phyloP scores from a whole-genome alignment of 2,329 filamentous ascomycete species.

The Fusarium chlamydosporum region DNA sequence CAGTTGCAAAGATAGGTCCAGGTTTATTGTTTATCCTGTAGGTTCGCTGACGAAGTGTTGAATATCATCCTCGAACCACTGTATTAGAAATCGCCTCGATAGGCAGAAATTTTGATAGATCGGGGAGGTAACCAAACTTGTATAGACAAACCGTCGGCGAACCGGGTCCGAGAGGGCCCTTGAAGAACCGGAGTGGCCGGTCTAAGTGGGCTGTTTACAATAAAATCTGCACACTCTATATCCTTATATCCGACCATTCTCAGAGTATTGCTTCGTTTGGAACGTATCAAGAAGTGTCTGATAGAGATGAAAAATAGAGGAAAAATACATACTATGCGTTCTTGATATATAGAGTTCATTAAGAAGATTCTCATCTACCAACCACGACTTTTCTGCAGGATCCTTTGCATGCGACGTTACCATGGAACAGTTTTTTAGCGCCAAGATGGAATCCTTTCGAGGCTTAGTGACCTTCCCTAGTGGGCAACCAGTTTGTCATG shows the following conservation, averaged over 20 bases:
- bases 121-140: slow-evolving; percentile 11
- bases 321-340: neutral
- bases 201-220: neutral
- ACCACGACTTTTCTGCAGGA: neutral
- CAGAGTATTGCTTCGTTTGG: neutral
- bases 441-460: slow-evolving; percentile 6
- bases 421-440: slow-evolving; percentile 14
- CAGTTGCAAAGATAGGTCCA: too few relatives aligned
- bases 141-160: slow-evolving; percentile 14
- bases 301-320: neutral
- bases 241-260: neutral
- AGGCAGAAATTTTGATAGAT: slow-evolving; percentile 15
- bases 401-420: slow-evolving; percentile 26
- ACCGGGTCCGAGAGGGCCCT: slow-evolving; percentile 26
- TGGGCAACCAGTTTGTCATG: slow-evolving; percentile 6
- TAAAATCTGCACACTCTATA: slow-evolving; percentile 11
- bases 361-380: neutral
- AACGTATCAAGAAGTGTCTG: too few relatives aligned
- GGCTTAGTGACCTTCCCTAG: slow-evolving; percentile 33
- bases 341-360: neutral
- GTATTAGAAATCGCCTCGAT: neutral
- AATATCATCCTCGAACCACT: too few relatives aligned
- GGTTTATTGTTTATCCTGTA: too few relatives aligned
- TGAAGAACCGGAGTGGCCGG: neutral
- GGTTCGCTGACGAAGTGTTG: too few relatives aligned